Base-by-base conservation (phyloP, 169 alveolate genomes). In the Toxoplasma gondii region DNA sequence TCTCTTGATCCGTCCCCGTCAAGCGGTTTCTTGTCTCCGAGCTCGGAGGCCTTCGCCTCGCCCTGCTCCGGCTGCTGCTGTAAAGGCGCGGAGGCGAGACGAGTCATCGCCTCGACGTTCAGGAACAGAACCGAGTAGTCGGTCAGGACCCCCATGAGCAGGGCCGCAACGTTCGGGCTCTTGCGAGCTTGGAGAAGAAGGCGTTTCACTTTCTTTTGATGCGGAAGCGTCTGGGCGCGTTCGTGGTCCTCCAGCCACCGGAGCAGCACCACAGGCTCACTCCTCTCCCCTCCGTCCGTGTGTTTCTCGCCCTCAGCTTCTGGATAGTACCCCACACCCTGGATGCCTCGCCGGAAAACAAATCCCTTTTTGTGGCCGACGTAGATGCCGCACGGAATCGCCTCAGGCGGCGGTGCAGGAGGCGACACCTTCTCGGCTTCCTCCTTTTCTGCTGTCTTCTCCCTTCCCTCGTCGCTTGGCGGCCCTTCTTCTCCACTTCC, bases 351-450 rank as follows among this genome's bases (percentile, higher is more conserved):
- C 9, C 91, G 58, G 53, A 92, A 92, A 44, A 80, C 84, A 27
- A 54, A 81, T 12, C 94, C 94, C 22, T 74, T 74, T 91, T 92
- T 92, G 36, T 91, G 94, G 49, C 94, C 94, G 34, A 92, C 91
- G 70, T 78, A 92, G 69, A 92, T 82, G 69, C 91, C 70, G 91
- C 94, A 67, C 91, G 91, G 91, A 70, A 78, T 78, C 38, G 74
- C 44, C 93, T 58, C 87, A 67, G 87, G 93, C 10, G 93, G 93
- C 45, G 39, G 70, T 1, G 74, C 31, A 16, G 29, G 34, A 1
- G 29, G 34, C 31, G 24, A 1, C 7, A 45, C 2, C 24, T 78
- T 78, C 86, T 78, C 45, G 10, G 39, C 27, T 64, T 27, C 44
- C 44, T 78, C 86, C 86, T 78, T 78, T 45, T 31, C 49, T 38